A percentile compares a stretch with the other conserved stretches of the same genome.
These are phyloP conservation scores for Russula griseocarnosa DNA, from an alignment of 768 basidiomycete species.

Conservation along the genomic window DNA sequence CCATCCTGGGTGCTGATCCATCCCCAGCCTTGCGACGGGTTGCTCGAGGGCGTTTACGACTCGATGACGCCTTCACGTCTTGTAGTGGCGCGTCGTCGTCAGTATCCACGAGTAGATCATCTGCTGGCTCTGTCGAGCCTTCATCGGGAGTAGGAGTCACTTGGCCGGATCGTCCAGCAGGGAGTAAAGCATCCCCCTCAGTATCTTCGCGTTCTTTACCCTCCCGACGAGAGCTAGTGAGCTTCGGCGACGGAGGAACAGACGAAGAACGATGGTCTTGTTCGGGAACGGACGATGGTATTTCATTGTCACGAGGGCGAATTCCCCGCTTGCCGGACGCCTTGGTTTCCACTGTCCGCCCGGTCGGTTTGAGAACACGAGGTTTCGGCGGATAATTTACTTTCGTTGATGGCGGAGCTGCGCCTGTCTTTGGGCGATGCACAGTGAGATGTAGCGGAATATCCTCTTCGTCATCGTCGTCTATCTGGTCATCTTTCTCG, in stretches of 20 bases:
- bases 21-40: slow-evolving; percentile 33
- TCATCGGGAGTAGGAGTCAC: slow-evolving; percentile 37
- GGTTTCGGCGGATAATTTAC: slow-evolving; percentile 18
- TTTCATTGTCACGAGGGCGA: slow-evolving; percentile 2
- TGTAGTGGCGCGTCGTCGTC: slow-evolving; percentile 30
- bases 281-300: slow-evolving; percentile 57
- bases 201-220: slow-evolving; percentile 2
- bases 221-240: background rate
- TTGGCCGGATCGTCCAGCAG: slow-evolving; percentile 8
- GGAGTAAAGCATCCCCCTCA: background rate
- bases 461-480: slow-evolving; percentile 38
- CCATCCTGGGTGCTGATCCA: slow-evolving; percentile 25
- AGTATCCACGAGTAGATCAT: slow-evolving; percentile 38
- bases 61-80: slow-evolving; percentile 34
- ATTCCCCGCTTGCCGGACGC: background rate
- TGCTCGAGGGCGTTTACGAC: slow-evolving; percentile 43
- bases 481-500: slow-evolving; percentile 29
- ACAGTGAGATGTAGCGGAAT: slow-evolving; percentile 42
- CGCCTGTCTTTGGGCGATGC: slow-evolving; percentile 5
- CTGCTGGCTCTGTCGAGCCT: slow-evolving; percentile 41
- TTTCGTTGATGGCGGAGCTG: slow-evolving; percentile 27
- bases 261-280: slow-evolving; percentile 39
- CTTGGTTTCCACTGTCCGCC: slow-evolving; percentile 4
- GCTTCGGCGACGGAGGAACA: slow-evolving; percentile 13
- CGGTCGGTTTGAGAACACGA: slow-evolving; percentile 16